A percentile compares a stretch with the other conserved stretches of the same genome.
Evolutionary conservation across 2,329 filamentous ascomycete species (phyloP).

Genomic region (Fusarium sp.): DNA sequence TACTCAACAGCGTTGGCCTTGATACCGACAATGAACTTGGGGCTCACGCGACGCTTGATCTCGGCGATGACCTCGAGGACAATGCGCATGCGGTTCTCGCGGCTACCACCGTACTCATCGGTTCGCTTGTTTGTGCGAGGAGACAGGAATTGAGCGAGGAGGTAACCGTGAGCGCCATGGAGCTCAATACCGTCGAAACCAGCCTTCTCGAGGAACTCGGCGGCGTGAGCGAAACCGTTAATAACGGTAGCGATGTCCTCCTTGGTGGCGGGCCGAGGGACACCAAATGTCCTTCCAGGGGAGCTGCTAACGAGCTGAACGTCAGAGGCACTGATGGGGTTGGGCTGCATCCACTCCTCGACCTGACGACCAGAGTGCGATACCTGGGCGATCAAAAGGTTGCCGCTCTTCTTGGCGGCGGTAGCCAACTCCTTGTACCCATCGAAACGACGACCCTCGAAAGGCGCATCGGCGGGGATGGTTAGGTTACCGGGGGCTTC

Average conservation of each 20-base stretch:
- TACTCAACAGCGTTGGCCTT: conserved; percentile 68
- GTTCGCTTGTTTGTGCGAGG: conserved; percentile 62
- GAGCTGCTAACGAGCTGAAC: conserved; percentile 66
- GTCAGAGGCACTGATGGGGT: conserved; percentile 63
- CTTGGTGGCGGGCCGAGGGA: conserved; percentile 44
- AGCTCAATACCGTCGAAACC: conserved; percentile 37
- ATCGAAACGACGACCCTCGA: conserved; percentile 30
- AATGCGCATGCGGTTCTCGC: conserved; percentile 60
- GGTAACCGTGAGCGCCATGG: conserved; percentile 53
- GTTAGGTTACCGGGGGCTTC: conserved; percentile 28
- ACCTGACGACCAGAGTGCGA: conserved; percentile 36
- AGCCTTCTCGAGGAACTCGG: conserved; percentile 55
- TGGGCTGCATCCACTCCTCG: conserved; percentile 33
- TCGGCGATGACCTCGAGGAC: conserved; percentile 56
- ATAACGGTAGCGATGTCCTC: conserved; percentile 29
- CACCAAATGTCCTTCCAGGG: conserved; percentile 56
- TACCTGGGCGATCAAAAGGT: conserved; percentile 26
- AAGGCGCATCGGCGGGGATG: conserved; percentile 14
- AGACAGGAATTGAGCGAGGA: conserved; percentile 62
- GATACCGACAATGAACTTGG: conserved; percentile 60
- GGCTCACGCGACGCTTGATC: conserved; percentile 60
- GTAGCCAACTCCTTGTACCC: conserved; percentile 31
- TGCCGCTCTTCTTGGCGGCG: conserved; percentile 21
- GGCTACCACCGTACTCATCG: conserved; percentile 60
- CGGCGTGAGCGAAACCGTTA: conserved; percentile 51